Evolutionary conservation across 768 basidiomycete genomes (phyloP), one percentile per base, ranked within the genome.

Genomic region (Calocera viscosa): DNA sequence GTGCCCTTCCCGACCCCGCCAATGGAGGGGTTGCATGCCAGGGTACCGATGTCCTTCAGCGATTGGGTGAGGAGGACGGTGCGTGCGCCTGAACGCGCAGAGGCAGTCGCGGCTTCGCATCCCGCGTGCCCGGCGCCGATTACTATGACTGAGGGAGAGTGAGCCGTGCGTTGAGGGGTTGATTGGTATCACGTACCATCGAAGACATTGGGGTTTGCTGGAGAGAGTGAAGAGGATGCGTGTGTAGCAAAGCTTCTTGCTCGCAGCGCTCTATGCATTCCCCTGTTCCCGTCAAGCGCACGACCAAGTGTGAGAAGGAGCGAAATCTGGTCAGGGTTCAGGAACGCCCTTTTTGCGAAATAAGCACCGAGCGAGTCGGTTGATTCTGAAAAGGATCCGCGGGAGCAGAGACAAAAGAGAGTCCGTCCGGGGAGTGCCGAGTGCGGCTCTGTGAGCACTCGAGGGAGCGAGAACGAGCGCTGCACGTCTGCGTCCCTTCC

Each of bases 41-140:
- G 78, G 69, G 84, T 85, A 35, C 93, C 93, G 53, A 95, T 84
- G 0, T 86, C 91, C 64, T 89, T 86, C 17, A 90, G 72, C 65
- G 83, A 86, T 74, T 93, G 92, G 0, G 93, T 95, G 67, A 95
- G 75, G 8, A 95, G 80, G 10, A 92, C 71, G 0, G 91, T 94
- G 69, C 82, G 81, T 1, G 92, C 91, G 1, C 93, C 91, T 0
- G 87, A 83, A 49, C 93, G 81, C 0, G 93, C 91, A 17, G 92
- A 82, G 1, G 88, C 93, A 3, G 91, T 84, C 0, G 93, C 92
- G 0, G 93, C 93, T 74, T 95, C 93, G 71, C 90, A 92, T 0
- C 93, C 93, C 33, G 93, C 93, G 78, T 95, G 93, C 2, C 93
- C 93, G 2, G 89, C 93, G 30, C 93, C 93, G 70, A 95, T 90